Percentiles rank a stretch among this genome's conserved stretches.
Evolutionary conservation across 805 yeast genomes (phyloP).

Genomic region (Saccharomycopsis capsularis): DNA sequence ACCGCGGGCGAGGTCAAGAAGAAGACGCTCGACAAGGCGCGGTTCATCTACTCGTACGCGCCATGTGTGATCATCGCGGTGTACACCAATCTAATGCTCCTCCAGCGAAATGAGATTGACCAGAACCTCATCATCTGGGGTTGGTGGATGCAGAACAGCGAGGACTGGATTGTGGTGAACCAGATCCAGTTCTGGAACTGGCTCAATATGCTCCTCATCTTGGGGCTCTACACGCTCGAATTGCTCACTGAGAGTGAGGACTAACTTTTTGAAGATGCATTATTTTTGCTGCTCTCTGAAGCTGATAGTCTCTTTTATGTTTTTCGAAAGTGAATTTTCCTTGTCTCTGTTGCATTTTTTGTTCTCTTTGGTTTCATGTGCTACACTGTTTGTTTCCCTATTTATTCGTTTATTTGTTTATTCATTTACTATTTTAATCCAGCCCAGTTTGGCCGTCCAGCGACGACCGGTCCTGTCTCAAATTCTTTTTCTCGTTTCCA

Average conservation of each 20-base stretch:
- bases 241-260: slow-evolving; percentile 34
- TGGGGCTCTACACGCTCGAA: slow-evolving; percentile 76
- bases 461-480: too few species aligned
- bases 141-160: slow-evolving; percentile 32
- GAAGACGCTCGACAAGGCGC: slow-evolving; percentile 29
- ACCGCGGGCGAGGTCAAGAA: not conserved
- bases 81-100: slow-evolving; percentile 88
- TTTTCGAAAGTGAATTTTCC: too few species aligned
- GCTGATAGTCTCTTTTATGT: too few species aligned
- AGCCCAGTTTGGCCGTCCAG: too few species aligned
- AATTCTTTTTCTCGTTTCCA: too few species aligned
- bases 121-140: slow-evolving; percentile 57
- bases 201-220: slow-evolving; percentile 79
- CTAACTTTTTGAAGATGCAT: too few species aligned
- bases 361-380: not conserved
- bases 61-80: slow-evolving; percentile 94
- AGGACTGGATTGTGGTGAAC: slow-evolving; percentile 33
- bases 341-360: not conserved
- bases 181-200: slow-evolving; percentile 98
- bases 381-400: too few species aligned
- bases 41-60: slow-evolving; percentile 74
- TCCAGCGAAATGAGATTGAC: slow-evolving; percentile 71
- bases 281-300: too few species aligned
- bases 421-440: too few species aligned
- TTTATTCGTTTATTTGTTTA: too few species aligned